Conservation (phyloP, 1,139 yeast species). For the Pichia kudriavzevii region DNA sequence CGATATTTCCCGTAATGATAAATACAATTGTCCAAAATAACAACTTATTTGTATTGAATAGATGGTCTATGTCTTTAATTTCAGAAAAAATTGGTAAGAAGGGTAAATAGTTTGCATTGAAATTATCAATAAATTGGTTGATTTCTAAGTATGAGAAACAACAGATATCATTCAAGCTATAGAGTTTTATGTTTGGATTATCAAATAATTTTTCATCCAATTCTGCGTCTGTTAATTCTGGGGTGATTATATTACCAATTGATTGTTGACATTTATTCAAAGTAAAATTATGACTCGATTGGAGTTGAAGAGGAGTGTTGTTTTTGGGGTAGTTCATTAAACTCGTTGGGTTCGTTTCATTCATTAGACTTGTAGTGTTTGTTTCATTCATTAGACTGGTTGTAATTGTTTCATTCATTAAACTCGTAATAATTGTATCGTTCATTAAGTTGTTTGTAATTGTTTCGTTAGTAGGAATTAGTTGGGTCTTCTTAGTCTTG, state of each 20-base stretch:
- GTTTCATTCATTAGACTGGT: too few relatives aligned
- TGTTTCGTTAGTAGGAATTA: too few relatives aligned
- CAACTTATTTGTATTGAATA: constrained; percentile 18
- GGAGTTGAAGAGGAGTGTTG: too few relatives aligned
- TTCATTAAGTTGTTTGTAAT: too few relatives aligned
- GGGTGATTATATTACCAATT: constrained; percentile 5
- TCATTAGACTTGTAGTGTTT: too few relatives aligned
- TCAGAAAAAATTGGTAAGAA: constrained; percentile 21
- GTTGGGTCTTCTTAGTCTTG: too few relatives aligned
- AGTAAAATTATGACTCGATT: too few relatives aligned
- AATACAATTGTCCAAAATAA: constrained; percentile 27
- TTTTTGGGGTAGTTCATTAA: too few relatives aligned
- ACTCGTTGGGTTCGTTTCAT: too few relatives aligned
- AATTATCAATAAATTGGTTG: constrained; percentile 10
- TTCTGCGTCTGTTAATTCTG: constrained; percentile 4
- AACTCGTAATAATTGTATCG: too few relatives aligned
- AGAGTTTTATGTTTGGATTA: neutral
- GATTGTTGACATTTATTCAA: too few relatives aligned
- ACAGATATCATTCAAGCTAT: constrained; percentile 5
- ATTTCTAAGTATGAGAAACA: constrained; percentile 11
- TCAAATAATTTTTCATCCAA: neutral
- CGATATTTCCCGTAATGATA: constrained; percentile 15
- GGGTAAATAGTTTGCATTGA: constrained; percentile 18
- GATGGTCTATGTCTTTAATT: constrained; percentile 17
- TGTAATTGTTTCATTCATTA: too few relatives aligned